These are phyloP conservation scores for Cladobotryum mycophilum DNA, from an alignment of 2,329 filamentous ascomycete genomes.

Conservation along the genomic window DNA sequence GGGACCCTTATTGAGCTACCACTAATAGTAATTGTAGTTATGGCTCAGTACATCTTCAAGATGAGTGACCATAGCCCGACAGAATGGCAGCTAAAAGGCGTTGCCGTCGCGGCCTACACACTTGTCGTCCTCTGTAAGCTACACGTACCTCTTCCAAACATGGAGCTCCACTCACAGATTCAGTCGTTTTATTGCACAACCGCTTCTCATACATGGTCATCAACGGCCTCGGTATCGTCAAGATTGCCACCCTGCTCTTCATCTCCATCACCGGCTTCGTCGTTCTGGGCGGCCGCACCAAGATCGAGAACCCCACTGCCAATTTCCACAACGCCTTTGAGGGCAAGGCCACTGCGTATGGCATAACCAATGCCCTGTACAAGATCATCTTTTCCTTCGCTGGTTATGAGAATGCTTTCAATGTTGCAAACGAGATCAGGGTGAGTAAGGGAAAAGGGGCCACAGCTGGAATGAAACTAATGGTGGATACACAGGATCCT, in stretches of 20 bases:
- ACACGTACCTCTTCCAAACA: background rate
- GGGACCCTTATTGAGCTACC: too few relatives aligned
- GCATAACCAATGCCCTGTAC: conserved; percentile 42
- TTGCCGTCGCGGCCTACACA: conserved; percentile 59
- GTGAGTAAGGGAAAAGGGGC: conserved; percentile 1
- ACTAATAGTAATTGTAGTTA: conserved; percentile 31
- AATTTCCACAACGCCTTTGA: conserved; percentile 33
- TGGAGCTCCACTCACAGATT: background rate
- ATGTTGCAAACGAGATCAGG: conserved; percentile 49
- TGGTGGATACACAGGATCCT: conserved; percentile 36
- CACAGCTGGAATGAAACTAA: background rate
- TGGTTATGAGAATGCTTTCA: conserved; percentile 55
- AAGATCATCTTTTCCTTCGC: conserved; percentile 54
- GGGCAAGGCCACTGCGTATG: conserved; percentile 30
- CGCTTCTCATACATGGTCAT: conserved; percentile 49
- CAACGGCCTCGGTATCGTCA: conserved; percentile 52
- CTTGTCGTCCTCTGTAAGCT: conserved; percentile 48
- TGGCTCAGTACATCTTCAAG: conserved; percentile 57
- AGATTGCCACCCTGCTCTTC: conserved; percentile 57
- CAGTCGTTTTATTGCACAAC: conserved; percentile 45
- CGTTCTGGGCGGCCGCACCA: conserved; percentile 40
- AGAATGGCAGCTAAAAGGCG: conserved; percentile 60
- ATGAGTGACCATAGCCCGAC: conserved; percentile 45
- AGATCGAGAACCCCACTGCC: conserved; percentile 24
- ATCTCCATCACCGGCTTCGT: conserved; percentile 56